phyloP scores from a whole-genome alignment of 768 basidiomycete species.

The Podaxis sp. region DNA sequence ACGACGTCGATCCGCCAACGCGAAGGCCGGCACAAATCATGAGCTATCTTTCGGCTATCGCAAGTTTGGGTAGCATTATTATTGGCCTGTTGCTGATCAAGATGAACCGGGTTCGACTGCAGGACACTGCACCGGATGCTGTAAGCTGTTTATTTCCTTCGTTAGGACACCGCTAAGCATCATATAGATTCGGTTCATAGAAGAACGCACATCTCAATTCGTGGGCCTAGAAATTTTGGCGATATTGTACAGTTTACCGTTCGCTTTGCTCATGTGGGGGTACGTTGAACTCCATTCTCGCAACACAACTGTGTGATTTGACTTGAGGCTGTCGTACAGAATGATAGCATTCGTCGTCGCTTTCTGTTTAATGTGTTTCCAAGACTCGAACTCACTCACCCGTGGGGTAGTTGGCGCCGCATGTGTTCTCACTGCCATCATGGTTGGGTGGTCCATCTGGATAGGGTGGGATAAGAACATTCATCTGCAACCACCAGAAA shows the following conservation, averaged over 20 bases:
- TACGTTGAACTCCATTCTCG: conserved; percentile 28
- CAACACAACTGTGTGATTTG: neutral
- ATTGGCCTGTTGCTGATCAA: conserved; percentile 39
- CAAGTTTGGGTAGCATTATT: conserved; percentile 45
- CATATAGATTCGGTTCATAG: conserved; percentile 11
- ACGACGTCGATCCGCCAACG: conserved; percentile 17
- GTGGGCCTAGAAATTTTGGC: conserved; percentile 50
- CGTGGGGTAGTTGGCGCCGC: conserved; percentile 26
- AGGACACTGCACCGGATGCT: conserved; percentile 24
- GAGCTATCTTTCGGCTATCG: conserved; percentile 45
- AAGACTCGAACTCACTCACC: conserved; percentile 22
- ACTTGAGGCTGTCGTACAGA: conserved; percentile 19
- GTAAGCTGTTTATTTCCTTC: neutral
- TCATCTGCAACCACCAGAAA: neutral
- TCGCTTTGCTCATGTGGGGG: conserved; percentile 61
- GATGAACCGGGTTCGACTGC: conserved; percentile 28
- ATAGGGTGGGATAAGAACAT: conserved; percentile 21
- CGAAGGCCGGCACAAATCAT: conserved; percentile 40
- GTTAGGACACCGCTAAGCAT: neutral
- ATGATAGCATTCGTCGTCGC: conserved; percentile 33
- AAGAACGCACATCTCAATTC: conserved; percentile 3
- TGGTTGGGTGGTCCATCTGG: conserved; percentile 29
- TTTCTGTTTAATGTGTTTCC: conserved; percentile 31
- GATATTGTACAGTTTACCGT: conserved; percentile 53
- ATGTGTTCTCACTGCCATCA: conserved; percentile 22